These are phyloP conservation scores for Rhexocercosporidium sp. DNA, from an alignment of 2,329 filamentous ascomycete genomes.

Conservation along the genomic window DNA sequence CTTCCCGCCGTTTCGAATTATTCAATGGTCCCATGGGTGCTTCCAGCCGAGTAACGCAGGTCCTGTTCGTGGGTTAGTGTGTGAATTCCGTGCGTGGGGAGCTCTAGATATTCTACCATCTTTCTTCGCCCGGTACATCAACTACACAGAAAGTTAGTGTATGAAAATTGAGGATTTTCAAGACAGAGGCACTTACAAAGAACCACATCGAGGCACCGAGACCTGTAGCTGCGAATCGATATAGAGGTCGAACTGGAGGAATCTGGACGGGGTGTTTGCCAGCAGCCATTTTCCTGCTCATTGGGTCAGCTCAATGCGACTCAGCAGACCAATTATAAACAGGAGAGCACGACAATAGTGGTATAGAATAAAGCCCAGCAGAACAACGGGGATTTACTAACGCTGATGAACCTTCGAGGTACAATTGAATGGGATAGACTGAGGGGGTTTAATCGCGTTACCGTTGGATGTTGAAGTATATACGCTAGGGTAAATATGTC, in stretches of 20 bases:
- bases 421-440: not conserved
- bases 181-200: conserved; percentile 70
- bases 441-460: not conserved
- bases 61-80: conserved; percentile 48
- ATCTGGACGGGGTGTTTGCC: conserved; percentile 59
- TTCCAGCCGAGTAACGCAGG: conserved; percentile 88
- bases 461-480: not conserved
- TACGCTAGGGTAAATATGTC: not conserved
- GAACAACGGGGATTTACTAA: not conserved
- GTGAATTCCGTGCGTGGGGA: not conserved
- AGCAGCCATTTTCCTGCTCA: conserved; percentile 38
- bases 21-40: conserved; percentile 94
- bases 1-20: not conserved
- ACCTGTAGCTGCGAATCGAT: conserved; percentile 84
- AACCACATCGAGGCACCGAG: conserved; percentile 99
- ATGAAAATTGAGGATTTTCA: not conserved
- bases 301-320: conserved; percentile 17
- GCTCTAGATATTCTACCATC: conserved; percentile 63
- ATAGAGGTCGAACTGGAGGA: conserved; percentile 69
- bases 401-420: conserved; percentile 2
- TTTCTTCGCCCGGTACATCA: conserved; percentile 96
- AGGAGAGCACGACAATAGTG: not conserved
- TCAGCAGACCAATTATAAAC: not conserved
- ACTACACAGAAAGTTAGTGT: conserved; percentile 53
- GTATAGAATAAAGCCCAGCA: not conserved